These are phyloP conservation scores for Agaricus subrufescens DNA, from an alignment of 768 basidiomycete genomes.

Conservation along the genomic window DNA sequence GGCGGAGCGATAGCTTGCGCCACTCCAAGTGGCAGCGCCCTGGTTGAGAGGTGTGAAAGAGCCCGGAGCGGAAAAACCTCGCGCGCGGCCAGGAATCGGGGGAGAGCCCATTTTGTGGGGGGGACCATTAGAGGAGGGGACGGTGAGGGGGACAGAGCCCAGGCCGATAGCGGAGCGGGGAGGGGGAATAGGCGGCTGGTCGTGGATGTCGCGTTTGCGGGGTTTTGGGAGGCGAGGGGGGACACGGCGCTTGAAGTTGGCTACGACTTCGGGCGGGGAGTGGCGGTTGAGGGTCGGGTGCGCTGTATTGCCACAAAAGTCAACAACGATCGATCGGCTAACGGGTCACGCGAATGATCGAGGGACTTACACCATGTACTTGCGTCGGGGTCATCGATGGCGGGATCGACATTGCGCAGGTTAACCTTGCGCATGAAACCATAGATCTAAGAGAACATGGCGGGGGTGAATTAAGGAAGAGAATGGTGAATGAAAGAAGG, in stretches of 20 bases:
- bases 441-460: constrained; percentile 65
- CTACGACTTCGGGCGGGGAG: constrained; percentile 85
- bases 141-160: constrained; percentile 61
- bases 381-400: constrained; percentile 93
- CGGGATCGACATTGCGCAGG: constrained; percentile 90
- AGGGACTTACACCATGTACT: constrained; percentile 88
- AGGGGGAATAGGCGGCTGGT: constrained; percentile 65
- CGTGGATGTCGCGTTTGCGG: constrained; percentile 71
- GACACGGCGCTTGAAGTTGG: constrained; percentile 93
- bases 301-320: constrained; percentile 37
- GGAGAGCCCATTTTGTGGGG: constrained; percentile 35
- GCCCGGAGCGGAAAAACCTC: constrained; percentile 82
- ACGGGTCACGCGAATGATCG: constrained; percentile 11
- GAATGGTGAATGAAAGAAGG: constrained; percentile 26
- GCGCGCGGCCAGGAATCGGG: constrained; percentile 49
- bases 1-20: constrained; percentile 54
- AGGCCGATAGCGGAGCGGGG: constrained; percentile 74
- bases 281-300: constrained; percentile 90
- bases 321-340: constrained; percentile 6
- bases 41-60: constrained; percentile 72
- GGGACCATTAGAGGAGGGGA: constrained; percentile 44
- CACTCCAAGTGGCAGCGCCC: constrained; percentile 52
- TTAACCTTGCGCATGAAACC: constrained; percentile 99
- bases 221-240: constrained; percentile 90
- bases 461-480: constrained; percentile 12